Percentiles rank a stretch among this genome's conserved stretches.
Conservation (phyloP, 768 basidiomycete species). For the Panellus pusillus region DNA sequence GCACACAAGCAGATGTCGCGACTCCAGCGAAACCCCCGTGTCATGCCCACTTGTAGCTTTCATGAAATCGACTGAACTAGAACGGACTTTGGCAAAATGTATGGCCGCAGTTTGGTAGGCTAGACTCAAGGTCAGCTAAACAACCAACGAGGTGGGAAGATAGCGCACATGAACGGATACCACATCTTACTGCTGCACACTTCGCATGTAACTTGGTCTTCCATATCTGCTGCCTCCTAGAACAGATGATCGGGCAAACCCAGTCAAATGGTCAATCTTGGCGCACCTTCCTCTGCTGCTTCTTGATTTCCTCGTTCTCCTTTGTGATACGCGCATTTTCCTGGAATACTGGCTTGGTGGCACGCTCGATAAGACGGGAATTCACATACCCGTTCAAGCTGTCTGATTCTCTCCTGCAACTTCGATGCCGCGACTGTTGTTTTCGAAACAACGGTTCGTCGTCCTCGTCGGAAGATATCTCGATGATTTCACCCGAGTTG, state of each 20-base stretch:
- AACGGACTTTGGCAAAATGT: constrained; percentile 7
- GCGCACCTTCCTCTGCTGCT: constrained; percentile 5
- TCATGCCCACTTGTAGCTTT: constrained; percentile 99
- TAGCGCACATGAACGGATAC: constrained; percentile 14
- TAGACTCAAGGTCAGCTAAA: background rate
- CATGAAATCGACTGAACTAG: too few relatives aligned
- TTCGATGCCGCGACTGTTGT: background rate
- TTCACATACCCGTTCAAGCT: constrained; percentile 5
- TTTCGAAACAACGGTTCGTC: background rate
- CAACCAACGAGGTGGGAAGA: background rate
- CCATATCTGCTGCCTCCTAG: constrained; percentile 8
- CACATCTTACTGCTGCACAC: constrained; percentile 18
- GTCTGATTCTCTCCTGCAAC: constrained; percentile 8
- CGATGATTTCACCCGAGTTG: constrained; percentile 12
- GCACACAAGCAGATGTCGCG: too few relatives aligned
- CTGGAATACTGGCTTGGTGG: background rate
- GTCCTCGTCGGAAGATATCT: constrained; percentile 19
- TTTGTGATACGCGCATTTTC: constrained; percentile 12
- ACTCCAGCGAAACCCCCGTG: too few relatives aligned
- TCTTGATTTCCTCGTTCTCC: constrained; percentile 17
- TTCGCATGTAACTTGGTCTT: constrained; percentile 18
- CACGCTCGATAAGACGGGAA: background rate
- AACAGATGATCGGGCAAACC: background rate
- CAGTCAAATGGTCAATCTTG: background rate
- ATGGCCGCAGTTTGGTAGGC: constrained; percentile 7